Evolutionary conservation across 2,329 filamentous ascomycete genomes (phyloP), one percentile per base, ranked within the genome.

Genomic region (Ophiostoma sp.): DNA sequence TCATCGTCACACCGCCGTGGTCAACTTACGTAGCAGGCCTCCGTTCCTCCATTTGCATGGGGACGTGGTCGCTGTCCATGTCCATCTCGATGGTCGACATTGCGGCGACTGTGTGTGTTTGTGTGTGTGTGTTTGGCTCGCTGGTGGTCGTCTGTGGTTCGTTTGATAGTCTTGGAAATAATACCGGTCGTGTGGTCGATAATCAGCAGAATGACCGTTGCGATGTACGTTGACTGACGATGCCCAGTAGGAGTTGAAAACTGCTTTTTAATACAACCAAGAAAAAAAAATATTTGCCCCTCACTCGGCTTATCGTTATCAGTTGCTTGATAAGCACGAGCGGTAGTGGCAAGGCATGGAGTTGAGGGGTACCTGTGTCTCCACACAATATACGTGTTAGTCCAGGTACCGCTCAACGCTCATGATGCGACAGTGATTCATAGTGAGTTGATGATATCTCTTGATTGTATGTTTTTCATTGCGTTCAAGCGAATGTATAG

Each of bases 31-130:
- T 79, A 60, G 77, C 77, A 2, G 76, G 76, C 71, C 74, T 74
- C n/a, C 73, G 73, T 48, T 74, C 69, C 67, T 73, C 76, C 73
- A 78, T 77, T 67, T 73, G 72, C 39, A 67, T 64, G 69, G 65
- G 66, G 74, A 78, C 75, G 69, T 76, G 76, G 27, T 68, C 69
- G 67, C 73, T 72, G 72, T 78, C 74, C 65, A 67, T 67, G 73
- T 78, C 77, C 71, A 78, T 64, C 74, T 78, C 77, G 76, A 79
- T 78, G 70, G 72, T 72, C 69, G 67, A 72, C 72, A 70, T 75
- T 20, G 67, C 69, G 67, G 17, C 31, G 68, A 44, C n/a, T 60
- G 17, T 66, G 48, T 31, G 10, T 67, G 31, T 67, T 27, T 66
- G 15, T 65, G 6, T 62, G 4, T 68, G 27, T 13, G 36, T 33